These are phyloP conservation scores for Globisporangium yorkense DNA, from an alignment of 352 stramenopile species.

Conservation along the genomic window DNA sequence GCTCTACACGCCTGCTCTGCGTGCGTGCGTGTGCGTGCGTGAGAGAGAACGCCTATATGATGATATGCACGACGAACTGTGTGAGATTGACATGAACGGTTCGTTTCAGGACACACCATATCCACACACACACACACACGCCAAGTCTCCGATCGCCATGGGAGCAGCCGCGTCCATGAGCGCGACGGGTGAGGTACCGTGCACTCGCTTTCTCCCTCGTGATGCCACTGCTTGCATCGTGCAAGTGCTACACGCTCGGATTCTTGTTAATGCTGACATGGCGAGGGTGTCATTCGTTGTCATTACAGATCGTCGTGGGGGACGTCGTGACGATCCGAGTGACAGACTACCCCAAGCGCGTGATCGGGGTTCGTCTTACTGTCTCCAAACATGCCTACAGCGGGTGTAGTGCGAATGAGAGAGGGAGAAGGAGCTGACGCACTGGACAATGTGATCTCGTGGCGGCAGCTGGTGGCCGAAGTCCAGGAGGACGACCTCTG, in stretches of 20 bases:
- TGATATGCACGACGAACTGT: too few species aligned
- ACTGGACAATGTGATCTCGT: neutral
- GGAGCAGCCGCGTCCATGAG: constrained; percentile 31
- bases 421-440: too few species aligned
- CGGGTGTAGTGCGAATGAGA: too few species aligned
- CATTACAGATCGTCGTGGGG: constrained; percentile 41
- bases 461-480: constrained; percentile 35
- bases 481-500: constrained; percentile 38
- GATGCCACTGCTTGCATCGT: neutral
- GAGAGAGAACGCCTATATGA: too few species aligned
- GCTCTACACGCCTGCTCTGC: too few species aligned
- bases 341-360: constrained; percentile 36
- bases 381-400: neutral
- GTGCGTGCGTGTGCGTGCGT: too few species aligned
- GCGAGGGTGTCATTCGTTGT: neutral
- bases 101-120: too few species aligned
- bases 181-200: constrained; percentile 21
- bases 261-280: neutral
- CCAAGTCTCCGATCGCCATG: constrained; percentile 12
- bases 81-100: too few species aligned
- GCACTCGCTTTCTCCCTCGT: neutral
- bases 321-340: constrained; percentile 56
- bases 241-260: neutral
- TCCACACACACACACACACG: neutral
- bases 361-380: constrained; percentile 37